phyloP scores from a whole-genome alignment of 73 alveolate genomes.

The Durusdinium trenchii region DNA sequence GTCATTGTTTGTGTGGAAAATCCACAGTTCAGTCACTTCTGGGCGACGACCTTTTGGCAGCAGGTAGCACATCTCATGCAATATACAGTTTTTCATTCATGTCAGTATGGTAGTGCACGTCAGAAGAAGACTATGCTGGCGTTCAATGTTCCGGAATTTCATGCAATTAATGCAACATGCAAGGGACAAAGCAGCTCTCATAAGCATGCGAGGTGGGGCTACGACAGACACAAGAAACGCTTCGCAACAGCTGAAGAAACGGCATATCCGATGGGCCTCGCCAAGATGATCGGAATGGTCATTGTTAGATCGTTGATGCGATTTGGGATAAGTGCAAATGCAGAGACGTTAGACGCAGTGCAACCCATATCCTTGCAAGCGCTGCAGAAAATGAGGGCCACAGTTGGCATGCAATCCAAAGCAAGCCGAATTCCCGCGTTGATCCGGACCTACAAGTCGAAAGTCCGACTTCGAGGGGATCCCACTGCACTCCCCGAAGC shows the following conservation, averaged over 20 bases:
- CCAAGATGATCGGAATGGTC: not conserved
- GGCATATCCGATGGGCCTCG: not conserved
- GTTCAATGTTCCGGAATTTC: not conserved
- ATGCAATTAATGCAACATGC: not conserved
- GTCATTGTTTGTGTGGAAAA: not conserved
- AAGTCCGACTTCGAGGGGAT: too few relatives aligned
- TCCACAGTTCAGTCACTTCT: not conserved
- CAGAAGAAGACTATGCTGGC: not conserved
- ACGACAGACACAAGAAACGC: not conserved
- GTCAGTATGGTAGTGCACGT: not conserved
- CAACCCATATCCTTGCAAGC: too few relatives aligned
- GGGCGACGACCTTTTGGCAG: not conserved
- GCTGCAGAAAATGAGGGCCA: not conserved
- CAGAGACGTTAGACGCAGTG: not conserved
- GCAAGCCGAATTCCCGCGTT: not conserved
- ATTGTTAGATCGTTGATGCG: not conserved
- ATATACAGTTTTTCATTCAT: not conserved
- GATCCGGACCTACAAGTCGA: not conserved
- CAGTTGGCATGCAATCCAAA: not conserved
- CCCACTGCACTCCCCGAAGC: not conserved
- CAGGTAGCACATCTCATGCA: not conserved
- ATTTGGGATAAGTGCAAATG: not conserved
- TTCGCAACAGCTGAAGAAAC: constrained; percentile 5
- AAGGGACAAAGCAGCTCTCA: not conserved
- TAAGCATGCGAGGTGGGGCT: not conserved